Evolutionary conservation across 108 stramenopile genomes (phyloP).

Genomic region (Bacterosira constricta): DNA sequence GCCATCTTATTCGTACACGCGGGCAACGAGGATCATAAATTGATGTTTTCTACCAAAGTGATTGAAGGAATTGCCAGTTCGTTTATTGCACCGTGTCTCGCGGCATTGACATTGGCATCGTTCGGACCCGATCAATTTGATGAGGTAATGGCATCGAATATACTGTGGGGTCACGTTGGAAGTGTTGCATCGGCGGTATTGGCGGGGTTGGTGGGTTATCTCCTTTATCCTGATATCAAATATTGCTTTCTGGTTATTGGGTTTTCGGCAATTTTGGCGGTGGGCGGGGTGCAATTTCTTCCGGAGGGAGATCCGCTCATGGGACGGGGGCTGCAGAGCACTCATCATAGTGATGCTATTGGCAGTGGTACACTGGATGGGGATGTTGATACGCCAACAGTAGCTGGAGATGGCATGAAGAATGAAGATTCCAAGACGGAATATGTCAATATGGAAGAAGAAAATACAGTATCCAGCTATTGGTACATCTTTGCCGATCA

Average conservation of each 20-base stretch:
- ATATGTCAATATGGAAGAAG: constrained; percentile 39
- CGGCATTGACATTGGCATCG: constrained; percentile 70
- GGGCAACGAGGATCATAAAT: constrained; percentile 72
- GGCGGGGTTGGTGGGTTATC: constrained; percentile 70
- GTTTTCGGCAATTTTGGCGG: constrained; percentile 66
- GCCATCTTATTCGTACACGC: constrained; percentile 79
- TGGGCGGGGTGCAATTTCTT: constrained; percentile 64
- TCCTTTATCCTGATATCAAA: constrained; percentile 78
- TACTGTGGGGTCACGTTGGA: constrained; percentile 86
- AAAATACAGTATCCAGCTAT: constrained; percentile 55
- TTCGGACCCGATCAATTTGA: constrained; percentile 89
- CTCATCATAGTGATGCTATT: not conserved
- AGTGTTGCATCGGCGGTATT: constrained; percentile 71
- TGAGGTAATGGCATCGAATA: constrained; percentile 81
- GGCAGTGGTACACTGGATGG: not conserved
- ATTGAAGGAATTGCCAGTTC: constrained; percentile 81
- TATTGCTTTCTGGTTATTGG: constrained; percentile 88
- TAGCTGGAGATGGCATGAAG: constrained; percentile 1
- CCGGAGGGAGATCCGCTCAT: constrained; percentile 79
- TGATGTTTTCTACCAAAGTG: constrained; percentile 78
- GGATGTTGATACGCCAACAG: not conserved
- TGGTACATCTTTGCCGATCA: constrained; percentile 73
- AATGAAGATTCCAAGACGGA: constrained; percentile 11
- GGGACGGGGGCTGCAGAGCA: constrained; percentile 75
- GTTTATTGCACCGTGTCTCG: constrained; percentile 86